These are phyloP conservation scores for Mortierella claussenii DNA, from an alignment of 192 early-diverging fungal genomes.

Conservation along the genomic window DNA sequence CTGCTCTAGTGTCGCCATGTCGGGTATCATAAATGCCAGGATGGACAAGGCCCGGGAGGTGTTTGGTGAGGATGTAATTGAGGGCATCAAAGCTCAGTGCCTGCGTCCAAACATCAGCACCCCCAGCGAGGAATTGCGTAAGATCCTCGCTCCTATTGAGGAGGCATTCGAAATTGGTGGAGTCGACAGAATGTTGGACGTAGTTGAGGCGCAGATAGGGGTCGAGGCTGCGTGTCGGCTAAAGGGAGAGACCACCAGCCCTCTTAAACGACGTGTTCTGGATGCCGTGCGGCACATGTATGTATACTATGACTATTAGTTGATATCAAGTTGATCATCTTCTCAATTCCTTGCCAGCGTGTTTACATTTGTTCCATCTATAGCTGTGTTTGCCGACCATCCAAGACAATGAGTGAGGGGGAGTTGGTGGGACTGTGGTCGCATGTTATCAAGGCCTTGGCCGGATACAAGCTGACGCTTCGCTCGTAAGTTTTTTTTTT, in stretches of 20 bases:
- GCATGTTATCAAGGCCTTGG: constrained; percentile 11
- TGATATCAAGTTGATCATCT: too few relatives aligned
- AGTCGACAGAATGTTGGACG: constrained; percentile 7
- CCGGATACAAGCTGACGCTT: constrained; percentile 14
- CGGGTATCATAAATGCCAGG: constrained; percentile 22
- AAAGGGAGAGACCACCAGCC: neutral
- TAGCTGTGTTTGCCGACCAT: constrained; percentile 16
- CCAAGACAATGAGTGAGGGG: constrained; percentile 20
- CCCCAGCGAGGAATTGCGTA: constrained; percentile 8
- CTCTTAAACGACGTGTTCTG: constrained; percentile 14
- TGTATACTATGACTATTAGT: constrained; percentile 12
- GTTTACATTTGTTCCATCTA: constrained; percentile 9
- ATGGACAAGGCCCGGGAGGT: constrained; percentile 17
- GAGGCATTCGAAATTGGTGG: constrained; percentile 18
- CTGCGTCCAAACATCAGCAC: constrained; percentile 13
- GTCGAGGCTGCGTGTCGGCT: constrained; percentile 16
- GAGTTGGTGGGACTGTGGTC: constrained; percentile 24
- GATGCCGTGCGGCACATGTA: constrained; percentile 20
- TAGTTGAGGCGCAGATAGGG: constrained; percentile 15
- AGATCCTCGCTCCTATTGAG: constrained; percentile 13
- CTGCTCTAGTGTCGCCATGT: constrained; percentile 24
- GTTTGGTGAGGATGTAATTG: constrained; percentile 13
- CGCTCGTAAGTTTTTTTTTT: constrained; percentile 22
- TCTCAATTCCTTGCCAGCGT: neutral
- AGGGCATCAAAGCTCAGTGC: constrained; percentile 19